Percentiles rank a stretch among this genome's conserved stretches.
Conservation (phyloP, 2,329 filamentous ascomycete species). For the Aspergillus tubingensis region DNA sequence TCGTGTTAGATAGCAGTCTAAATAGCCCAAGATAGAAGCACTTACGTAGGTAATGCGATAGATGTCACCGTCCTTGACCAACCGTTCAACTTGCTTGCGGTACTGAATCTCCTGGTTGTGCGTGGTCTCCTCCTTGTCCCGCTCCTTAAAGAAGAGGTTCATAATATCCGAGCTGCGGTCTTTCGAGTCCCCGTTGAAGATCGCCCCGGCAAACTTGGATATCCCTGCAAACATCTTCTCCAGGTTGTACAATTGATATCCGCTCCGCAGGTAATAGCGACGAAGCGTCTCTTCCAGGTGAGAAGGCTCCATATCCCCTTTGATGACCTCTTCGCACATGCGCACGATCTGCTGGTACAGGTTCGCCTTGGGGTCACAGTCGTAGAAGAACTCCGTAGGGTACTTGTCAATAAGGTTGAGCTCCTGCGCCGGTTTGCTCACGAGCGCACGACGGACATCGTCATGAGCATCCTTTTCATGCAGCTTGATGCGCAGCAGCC, state of each 20-base stretch:
- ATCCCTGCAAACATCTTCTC: constrained; percentile 84
- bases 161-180: constrained; percentile 93
- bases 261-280: constrained; percentile 85
- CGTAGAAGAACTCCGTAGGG: constrained; percentile 71
- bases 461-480: constrained; percentile 71
- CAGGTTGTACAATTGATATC: constrained; percentile 92
- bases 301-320: constrained; percentile 75
- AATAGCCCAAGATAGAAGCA: constrained; percentile 27
- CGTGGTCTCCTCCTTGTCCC: constrained; percentile 80
- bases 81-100: constrained; percentile 87
- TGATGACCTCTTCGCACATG: constrained; percentile 83
- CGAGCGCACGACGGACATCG: constrained; percentile 71
- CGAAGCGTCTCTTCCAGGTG: constrained; percentile 89
- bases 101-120: constrained; percentile 88
- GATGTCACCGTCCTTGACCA: constrained; percentile 87
- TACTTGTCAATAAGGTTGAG: constrained; percentile 81
- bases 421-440: constrained; percentile 77
- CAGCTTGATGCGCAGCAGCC: constrained; percentile 80
- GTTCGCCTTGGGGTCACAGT: constrained; percentile 63
- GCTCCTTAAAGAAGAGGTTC: constrained; percentile 79
- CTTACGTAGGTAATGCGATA: constrained; percentile 90
- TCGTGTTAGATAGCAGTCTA: constrained; percentile 28
- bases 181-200: constrained; percentile 82
- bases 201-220: constrained; percentile 76
- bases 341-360: constrained; percentile 85